These are phyloP conservation scores for Vaucheria bursata DNA, from an alignment of 352 stramenopile genomes.

Conservation along the genomic window DNA sequence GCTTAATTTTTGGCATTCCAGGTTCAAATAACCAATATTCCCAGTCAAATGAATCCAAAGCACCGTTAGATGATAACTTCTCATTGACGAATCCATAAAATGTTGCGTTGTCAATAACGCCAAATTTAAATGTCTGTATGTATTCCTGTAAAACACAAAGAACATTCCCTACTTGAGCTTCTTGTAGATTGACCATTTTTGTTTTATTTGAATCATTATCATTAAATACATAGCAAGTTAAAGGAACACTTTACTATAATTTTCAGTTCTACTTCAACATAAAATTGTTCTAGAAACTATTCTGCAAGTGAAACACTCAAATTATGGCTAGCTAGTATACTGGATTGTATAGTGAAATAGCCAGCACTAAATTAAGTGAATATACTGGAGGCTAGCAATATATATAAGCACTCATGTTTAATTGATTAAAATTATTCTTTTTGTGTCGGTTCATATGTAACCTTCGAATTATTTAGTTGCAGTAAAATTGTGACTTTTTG, in stretches of 20 bases:
- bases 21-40: slow-evolving; percentile 65
- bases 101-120: slow-evolving; percentile 17
- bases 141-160: slow-evolving; percentile 55
- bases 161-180: background rate
- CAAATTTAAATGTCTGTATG: slow-evolving; percentile 56
- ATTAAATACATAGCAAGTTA: background rate
- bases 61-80: slow-evolving; percentile 53
- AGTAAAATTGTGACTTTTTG: too few species aligned
- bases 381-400: too few species aligned
- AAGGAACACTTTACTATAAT: background rate
- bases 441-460: too few species aligned
- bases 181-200: background rate
- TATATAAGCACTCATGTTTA: too few species aligned
- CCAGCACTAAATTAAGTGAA: too few species aligned
- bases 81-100: slow-evolving; percentile 63
- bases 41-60: slow-evolving; percentile 73
- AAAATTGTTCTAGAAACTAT: background rate
- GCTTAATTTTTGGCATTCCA: slow-evolving; percentile 49
- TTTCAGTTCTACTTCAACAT: background rate
- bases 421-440: too few species aligned
- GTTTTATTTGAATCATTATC: background rate
- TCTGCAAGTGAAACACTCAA: background rate
- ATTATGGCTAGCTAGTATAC: too few species aligned
- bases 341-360: too few species aligned
- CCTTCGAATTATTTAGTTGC: too few species aligned